Conservation (phyloP, 768 basidiomycete genomes). For the Trichaptum fuscoviolaceum region DNA sequence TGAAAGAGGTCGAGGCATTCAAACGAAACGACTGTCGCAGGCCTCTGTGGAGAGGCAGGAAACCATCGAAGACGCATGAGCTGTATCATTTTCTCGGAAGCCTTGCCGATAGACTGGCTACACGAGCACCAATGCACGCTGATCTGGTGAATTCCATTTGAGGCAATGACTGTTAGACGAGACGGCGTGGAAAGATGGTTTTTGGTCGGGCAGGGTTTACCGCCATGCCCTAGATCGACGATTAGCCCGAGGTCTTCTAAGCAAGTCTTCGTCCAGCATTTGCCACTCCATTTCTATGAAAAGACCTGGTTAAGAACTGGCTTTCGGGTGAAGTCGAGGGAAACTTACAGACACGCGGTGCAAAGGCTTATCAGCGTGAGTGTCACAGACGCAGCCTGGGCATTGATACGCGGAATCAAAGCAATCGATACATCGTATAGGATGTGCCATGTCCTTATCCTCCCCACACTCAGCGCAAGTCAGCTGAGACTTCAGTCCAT, state of each 20-base stretch:
- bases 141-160: background rate
- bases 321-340: too few relatives aligned
- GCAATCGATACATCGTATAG: constrained; percentile 11
- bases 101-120: background rate
- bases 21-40: constrained; percentile 15
- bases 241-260: constrained; percentile 16
- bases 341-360: constrained; percentile 15
- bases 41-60: constrained; percentile 14
- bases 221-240: constrained; percentile 14
- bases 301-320: too few relatives aligned
- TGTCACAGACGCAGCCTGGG: constrained; percentile 2
- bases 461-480: background rate
- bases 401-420: constrained; percentile 11
- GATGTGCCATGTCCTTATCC: background rate
- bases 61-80: constrained; percentile 10
- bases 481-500: background rate
- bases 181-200: background rate
- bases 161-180: background rate
- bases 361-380: constrained; percentile 13
- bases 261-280: constrained; percentile 10
- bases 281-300: constrained; percentile 18
- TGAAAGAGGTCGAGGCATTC: constrained; percentile 12
- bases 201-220: background rate
- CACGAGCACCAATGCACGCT: background rate
- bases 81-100: background rate